These are phyloP conservation scores for Labyrinthula sp. DNA, from an alignment of 352 stramenopile genomes.

Conservation along the genomic window DNA sequence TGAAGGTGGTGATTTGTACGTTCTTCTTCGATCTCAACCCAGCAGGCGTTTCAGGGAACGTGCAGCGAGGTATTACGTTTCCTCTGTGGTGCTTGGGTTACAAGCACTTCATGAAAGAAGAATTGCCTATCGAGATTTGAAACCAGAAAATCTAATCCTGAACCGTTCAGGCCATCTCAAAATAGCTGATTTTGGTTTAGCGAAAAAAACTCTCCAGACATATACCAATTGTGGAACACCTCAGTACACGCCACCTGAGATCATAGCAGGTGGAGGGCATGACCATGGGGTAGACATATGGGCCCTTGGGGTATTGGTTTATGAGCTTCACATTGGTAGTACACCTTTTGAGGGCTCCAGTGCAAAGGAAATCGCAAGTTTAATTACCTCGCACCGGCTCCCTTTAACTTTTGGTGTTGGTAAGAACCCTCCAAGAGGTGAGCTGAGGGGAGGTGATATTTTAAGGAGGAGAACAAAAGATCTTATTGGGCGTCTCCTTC, in stretches of 20 bases:
- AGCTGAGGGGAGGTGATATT: too few species aligned
- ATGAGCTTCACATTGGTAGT: conserved; percentile 55
- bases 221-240: conserved; percentile 72
- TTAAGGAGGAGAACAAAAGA: too few species aligned
- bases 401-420: too few species aligned
- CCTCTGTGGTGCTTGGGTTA: conserved; percentile 45
- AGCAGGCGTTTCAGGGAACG: conserved; percentile 18
- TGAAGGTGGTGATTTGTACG: conserved; percentile 68
- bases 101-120: conserved; percentile 52
- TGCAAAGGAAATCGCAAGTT: conserved; percentile 50
- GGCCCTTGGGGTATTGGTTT: conserved; percentile 62
- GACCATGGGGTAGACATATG: conserved; percentile 54
- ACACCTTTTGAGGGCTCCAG: conserved; percentile 54
- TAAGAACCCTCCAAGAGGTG: too few species aligned
- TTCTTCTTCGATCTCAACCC: conserved; percentile 48
- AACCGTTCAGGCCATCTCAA: conserved; percentile 38
- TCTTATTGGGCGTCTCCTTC: too few species aligned
- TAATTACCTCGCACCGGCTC: too few species aligned
- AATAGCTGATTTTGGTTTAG: conserved; percentile 36
- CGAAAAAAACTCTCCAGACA: conserved; percentile 41
- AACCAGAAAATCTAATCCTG: conserved; percentile 59
- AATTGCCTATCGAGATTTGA: conserved; percentile 52
- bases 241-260: conserved; percentile 83
- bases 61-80: conserved; percentile 32
- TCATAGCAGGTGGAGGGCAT: conserved; percentile 56